Conservation (phyloP, 371 early-diverging fungal genomes). For the Haplosporangium sp. region DNA sequence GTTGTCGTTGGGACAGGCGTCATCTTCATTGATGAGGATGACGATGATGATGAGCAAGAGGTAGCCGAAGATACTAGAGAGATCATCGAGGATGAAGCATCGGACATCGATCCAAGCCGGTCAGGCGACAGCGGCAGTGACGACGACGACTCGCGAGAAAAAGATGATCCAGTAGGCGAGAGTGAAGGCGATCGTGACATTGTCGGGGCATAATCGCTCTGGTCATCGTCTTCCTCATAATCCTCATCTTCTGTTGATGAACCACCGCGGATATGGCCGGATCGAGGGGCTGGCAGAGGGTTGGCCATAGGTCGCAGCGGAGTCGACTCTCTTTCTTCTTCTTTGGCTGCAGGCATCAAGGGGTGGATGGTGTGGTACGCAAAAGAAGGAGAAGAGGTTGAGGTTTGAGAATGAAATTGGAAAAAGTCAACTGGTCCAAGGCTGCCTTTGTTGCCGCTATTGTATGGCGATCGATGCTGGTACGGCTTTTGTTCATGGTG, state of each 20-base stretch:
- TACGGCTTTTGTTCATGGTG: constrained; percentile 16
- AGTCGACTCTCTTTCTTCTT: constrained; percentile 22
- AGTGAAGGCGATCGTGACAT: constrained; percentile 35
- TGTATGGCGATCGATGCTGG: constrained; percentile 15
- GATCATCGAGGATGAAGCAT: constrained; percentile 35
- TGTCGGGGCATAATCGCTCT: constrained; percentile 16
- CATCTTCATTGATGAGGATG: not conserved
- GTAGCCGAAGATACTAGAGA: constrained; percentile 26
- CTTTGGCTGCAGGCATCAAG: constrained; percentile 23
- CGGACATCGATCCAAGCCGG: constrained; percentile 24
- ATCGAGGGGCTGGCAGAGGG: not conserved
- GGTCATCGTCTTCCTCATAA: constrained; percentile 17
- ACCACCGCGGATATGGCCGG: not conserved
- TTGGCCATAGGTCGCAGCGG: not conserved
- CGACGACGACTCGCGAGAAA: constrained; percentile 28
- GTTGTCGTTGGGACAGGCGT: constrained; percentile 23
- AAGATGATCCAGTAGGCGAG: constrained; percentile 20
- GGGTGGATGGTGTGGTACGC: constrained; percentile 17
- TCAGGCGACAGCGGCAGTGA: constrained; percentile 5
- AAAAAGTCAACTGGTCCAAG: constrained; percentile 17
- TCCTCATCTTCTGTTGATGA: not conserved
- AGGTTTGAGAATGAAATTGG: constrained; percentile 9
- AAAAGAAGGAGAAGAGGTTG: constrained; percentile 6
- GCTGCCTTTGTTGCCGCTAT: constrained; percentile 3
- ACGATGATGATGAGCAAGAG: constrained; percentile 12